A percentile compares a stretch with the other conserved stretches of the same genome.
Evolutionary conservation across 257 asterid species (phyloP).

Genomic region (Oldenlandia corymbosa): DNA sequence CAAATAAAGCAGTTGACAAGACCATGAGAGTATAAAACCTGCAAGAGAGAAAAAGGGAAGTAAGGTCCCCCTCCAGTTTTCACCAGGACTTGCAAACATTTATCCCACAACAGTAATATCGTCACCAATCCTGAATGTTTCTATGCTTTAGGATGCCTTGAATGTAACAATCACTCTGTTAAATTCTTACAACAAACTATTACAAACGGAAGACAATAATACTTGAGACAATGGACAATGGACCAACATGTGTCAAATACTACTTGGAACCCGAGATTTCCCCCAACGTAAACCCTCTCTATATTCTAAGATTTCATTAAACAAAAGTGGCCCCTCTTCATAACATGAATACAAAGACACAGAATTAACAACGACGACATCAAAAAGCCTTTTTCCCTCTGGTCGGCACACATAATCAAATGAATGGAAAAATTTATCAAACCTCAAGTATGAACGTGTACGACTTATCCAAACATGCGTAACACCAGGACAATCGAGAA

Average conservation of each 20-base stretch:
- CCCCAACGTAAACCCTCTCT: not conserved
- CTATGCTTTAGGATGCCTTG: not conserved
- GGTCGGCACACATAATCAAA: too few relatives aligned
- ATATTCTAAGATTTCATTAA: not conserved
- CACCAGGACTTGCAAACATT: not conserved
- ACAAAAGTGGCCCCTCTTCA: not conserved
- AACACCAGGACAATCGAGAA: not conserved
- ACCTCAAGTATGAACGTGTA: not conserved
- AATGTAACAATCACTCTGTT: not conserved
- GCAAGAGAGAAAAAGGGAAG: conserved; percentile 5
- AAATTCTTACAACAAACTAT: not conserved
- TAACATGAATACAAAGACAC: too few relatives aligned
- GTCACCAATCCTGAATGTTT: not conserved
- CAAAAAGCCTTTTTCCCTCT: too few relatives aligned
- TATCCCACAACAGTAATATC: not conserved
- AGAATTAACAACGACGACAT: too few relatives aligned
- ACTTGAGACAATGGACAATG: too few relatives aligned
- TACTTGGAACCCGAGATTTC: too few relatives aligned
- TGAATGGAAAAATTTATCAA: not conserved
- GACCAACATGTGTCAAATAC: not conserved
- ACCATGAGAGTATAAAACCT: conserved; percentile 98
- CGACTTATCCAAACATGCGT: too few relatives aligned
- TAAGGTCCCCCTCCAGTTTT: not conserved
- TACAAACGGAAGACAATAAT: not conserved
- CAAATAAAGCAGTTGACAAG: conserved; percentile 90